phyloP scores from a whole-genome alignment of 2,329 filamentous ascomycete species.

The Sporothrix curviconia region DNA sequence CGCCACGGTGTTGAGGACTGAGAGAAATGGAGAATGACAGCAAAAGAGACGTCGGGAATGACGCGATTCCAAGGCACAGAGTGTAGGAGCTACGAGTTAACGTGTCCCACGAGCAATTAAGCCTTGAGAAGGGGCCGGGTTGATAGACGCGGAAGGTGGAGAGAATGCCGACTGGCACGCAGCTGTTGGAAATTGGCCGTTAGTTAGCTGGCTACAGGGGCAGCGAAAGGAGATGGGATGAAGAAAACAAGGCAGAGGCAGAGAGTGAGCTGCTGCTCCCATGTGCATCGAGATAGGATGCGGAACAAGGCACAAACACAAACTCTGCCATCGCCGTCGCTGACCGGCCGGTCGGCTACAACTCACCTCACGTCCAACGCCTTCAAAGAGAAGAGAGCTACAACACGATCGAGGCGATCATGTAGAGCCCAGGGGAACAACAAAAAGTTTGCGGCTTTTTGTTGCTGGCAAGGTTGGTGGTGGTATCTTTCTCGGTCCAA shows the following conservation, averaged over 20 bases:
- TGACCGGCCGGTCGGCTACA: too few species aligned
- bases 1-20: conserved; percentile 35
- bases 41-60: conserved; percentile 31
- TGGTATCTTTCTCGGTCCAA: background rate
- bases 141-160: conserved; percentile 34
- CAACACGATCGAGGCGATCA: conserved; percentile 20
- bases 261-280: too few species aligned
- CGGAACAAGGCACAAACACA: too few species aligned
- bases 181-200: conserved; percentile 31
- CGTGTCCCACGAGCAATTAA: conserved; percentile 50
- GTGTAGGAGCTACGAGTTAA: conserved; percentile 57
- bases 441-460: conserved; percentile 11
- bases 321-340: too few species aligned
- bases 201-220: conserved; percentile 2
- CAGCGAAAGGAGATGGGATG: background rate
- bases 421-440: conserved; percentile 16
- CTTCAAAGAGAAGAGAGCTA: conserved; percentile 18
- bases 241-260: background rate
- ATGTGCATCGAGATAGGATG: too few species aligned
- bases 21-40: conserved; percentile 27
- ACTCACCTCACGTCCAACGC: conserved; percentile 23
- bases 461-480: conserved; percentile 1
- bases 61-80: conserved; percentile 41
- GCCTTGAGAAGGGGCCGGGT: conserved; percentile 28
- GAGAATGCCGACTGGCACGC: conserved; percentile 35